Evolutionary conservation across 2,329 filamentous ascomycete species (phyloP).

Genomic region (Onygenales sp.): DNA sequence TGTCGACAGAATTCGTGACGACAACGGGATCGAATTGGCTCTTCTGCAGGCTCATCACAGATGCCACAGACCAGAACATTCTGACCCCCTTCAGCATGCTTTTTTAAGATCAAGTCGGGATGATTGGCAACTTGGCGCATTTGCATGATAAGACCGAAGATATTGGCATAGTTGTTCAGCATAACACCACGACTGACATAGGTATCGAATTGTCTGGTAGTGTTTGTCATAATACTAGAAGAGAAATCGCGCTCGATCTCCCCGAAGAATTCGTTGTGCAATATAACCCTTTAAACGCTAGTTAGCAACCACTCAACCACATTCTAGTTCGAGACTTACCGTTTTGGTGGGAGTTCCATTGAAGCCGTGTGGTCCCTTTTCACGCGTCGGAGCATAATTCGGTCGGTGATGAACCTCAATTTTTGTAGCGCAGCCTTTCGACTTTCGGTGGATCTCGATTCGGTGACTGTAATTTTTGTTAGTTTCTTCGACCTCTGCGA

Average conservation of each 20-base stretch:
- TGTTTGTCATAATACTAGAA: slow-evolving; percentile 87
- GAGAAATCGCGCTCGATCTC: slow-evolving; percentile 95
- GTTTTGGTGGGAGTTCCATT: slow-evolving; percentile 94
- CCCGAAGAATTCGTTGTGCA: slow-evolving; percentile 93
- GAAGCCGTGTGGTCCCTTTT: slow-evolving; percentile 89
- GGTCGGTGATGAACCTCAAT: slow-evolving; percentile 77
- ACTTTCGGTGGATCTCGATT: slow-evolving; percentile 41
- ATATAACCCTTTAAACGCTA: slow-evolving; percentile 49
- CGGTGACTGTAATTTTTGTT: slow-evolving; percentile 40
- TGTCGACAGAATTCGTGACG: slow-evolving; percentile 85
- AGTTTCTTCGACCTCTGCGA: slow-evolving; percentile 16
- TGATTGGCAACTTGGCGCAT: slow-evolving; percentile 98
- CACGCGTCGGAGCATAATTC: slow-evolving; percentile 90
- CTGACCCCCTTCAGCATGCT: slow-evolving; percentile 73
- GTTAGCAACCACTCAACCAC: not conserved
- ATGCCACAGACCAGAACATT: slow-evolving; percentile 89
- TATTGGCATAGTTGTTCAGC: slow-evolving; percentile 96
- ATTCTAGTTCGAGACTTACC: slow-evolving; percentile 31
- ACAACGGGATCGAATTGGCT: slow-evolving; percentile 84
- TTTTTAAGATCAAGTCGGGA: slow-evolving; percentile 86
- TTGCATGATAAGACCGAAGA: slow-evolving; percentile 97
- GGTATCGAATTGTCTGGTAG: slow-evolving; percentile 81
- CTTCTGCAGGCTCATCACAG: slow-evolving; percentile 92
- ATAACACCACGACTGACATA: slow-evolving; percentile 92
- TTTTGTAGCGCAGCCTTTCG: slow-evolving; percentile 65